Evolutionary conservation across 768 basidiomycete genomes (phyloP), one percentile per base, ranked within the genome.

Genomic region (Pleurotus citrinopileatus): DNA sequence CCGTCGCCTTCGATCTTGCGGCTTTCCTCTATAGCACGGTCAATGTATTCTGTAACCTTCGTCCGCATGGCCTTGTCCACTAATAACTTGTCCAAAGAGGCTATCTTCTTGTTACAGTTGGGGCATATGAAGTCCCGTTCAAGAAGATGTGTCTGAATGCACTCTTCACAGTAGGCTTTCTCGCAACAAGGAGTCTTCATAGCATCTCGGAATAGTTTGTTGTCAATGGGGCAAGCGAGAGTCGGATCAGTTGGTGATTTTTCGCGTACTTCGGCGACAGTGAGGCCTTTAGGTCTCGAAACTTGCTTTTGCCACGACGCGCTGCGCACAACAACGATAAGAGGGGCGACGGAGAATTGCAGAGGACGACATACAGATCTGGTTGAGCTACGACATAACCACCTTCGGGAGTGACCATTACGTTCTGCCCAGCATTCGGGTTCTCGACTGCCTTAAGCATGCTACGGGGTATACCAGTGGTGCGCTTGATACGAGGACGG

Each of bases 351-450:
- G 3, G 36, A 25, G 44, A 13, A 29, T 15, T 50, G 23, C 12
- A 20, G n/a, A 44, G 23, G 42, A 46, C 20, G 40, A 82, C 94
- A 64, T 71, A 98, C 96, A 84, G 81, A 71, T 99, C 97, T 0
- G 97, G 95, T 64, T 98, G 89, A 1, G 96, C 96, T 36, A 96
- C 89, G 17, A 99, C 97, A 70, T 96, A 98, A 32, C 94, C 93
- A 57, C 97, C 97, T 67, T 99, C 97, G 0, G 96, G 94, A 2
- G 96, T 98, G 56, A 99, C 89, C 97, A 99, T 99, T 45, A 98
- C 86, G 17, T 96, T 95, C 55, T 85, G 84, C 19, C 81, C 86
- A 53, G 68, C 71, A 50, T 80, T 82, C 9, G 93, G 94, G 56
- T 90, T 90, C 53, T 97, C 94, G 23, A 98, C 94, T 0, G 94